Evolutionary conservation across 129 eudicot genomes (phyloP).

Genomic region (Helichrysum umbraculigerum): DNA sequence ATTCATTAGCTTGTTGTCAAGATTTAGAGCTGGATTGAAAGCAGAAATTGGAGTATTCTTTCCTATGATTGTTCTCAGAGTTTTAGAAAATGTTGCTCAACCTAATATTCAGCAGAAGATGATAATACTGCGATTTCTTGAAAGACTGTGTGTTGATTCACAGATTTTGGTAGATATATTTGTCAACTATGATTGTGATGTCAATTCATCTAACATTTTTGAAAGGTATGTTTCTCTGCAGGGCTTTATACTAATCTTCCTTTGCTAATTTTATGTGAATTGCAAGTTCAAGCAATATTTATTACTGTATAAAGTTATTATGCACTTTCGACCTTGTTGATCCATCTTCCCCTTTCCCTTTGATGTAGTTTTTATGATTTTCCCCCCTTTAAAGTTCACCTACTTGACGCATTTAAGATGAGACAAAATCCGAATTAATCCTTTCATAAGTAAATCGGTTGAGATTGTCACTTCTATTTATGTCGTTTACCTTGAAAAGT

Average conservation of each 20-base stretch:
- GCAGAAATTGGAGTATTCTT: constrained; percentile 98
- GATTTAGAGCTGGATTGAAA: constrained; percentile 97
- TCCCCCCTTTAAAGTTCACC: background rate
- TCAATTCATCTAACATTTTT: constrained; percentile 94
- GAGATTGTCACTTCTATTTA: constrained; percentile 2
- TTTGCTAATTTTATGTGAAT: background rate
- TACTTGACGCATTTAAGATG: background rate
- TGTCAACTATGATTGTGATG: constrained; percentile 95
- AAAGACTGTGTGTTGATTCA: constrained; percentile 83
- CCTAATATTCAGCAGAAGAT: constrained; percentile 96
- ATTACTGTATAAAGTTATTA: background rate
- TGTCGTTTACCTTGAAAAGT: constrained; percentile 15
- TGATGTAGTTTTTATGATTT: background rate
- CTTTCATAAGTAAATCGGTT: background rate
- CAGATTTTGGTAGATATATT: constrained; percentile 96
- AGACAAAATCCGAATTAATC: background rate
- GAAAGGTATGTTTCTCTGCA: constrained; percentile 67
- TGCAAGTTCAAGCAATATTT: background rate
- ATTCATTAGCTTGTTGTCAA: constrained; percentile 89
- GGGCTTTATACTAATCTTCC: background rate
- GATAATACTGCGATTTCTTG: constrained; percentile 83
- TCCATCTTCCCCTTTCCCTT: background rate
- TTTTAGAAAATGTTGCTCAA: constrained; percentile 87
- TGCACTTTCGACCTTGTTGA: background rate
- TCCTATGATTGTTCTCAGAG: constrained; percentile 98